A percentile compares a stretch with the other conserved stretches of the same genome.
Evolutionary conservation across 345 rosid species (phyloP).

Genomic region (Citrus sinensis): DNA sequence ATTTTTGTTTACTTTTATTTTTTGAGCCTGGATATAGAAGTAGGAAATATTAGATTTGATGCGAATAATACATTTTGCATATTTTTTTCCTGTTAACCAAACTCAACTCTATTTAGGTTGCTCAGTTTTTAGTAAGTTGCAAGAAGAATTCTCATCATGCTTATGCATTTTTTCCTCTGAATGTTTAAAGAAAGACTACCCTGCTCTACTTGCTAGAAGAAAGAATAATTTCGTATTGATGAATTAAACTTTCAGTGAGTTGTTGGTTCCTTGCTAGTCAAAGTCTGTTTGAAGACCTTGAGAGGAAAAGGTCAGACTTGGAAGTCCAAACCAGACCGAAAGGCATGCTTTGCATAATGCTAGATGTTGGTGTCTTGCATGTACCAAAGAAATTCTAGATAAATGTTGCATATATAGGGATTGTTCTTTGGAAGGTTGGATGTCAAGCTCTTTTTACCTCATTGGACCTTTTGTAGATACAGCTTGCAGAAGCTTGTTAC

Average conservation of each 20-base stretch:
- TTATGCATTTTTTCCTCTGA: background rate
- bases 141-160: background rate
- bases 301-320: background rate
- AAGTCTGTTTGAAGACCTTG: background rate
- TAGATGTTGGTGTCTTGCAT: background rate
- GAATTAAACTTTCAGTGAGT: background rate
- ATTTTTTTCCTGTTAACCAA: background rate
- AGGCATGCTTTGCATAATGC: background rate
- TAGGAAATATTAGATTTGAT: background rate
- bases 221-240: background rate
- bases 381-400: background rate
- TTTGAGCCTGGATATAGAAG: background rate
- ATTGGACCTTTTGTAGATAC: background rate
- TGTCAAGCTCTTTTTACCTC: background rate
- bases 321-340: background rate
- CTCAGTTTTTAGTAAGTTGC: background rate
- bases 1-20: background rate
- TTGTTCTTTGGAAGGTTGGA: background rate
- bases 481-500: constrained; percentile 1
- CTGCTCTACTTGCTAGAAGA: background rate
- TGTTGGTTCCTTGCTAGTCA: background rate
- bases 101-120: background rate
- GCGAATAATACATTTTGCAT: background rate
- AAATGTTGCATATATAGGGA: background rate
- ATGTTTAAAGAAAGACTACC: background rate